phyloP scores from a whole-genome alignment of 768 basidiomycete species.

The Cubamyces sp. region DNA sequence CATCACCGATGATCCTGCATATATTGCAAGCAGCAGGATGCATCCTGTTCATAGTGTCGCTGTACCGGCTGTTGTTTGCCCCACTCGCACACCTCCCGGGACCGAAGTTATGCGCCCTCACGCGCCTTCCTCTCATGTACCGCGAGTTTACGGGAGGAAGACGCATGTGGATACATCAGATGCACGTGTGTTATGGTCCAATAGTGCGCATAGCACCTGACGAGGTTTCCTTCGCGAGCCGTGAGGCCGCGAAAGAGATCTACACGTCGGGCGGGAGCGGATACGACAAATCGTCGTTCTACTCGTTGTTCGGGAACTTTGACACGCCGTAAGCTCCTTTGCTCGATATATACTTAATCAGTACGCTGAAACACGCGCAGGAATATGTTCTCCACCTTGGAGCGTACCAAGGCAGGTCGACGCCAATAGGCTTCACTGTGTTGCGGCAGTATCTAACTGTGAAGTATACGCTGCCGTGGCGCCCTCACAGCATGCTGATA shows the following conservation, averaged over 20 bases:
- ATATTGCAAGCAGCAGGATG: background rate
- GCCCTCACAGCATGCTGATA: slow-evolving; percentile 21
- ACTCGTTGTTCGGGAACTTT: slow-evolving; percentile 23
- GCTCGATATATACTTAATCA: background rate
- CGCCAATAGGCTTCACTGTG: background rate
- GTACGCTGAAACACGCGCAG: background rate
- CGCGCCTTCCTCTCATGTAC: slow-evolving; percentile 26
- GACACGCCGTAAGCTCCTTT: slow-evolving; percentile 17
- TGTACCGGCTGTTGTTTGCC: slow-evolving; percentile 19
- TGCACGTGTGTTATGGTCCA: slow-evolving; percentile 27
- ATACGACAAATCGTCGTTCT: slow-evolving; percentile 28
- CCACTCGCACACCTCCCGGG: slow-evolving; percentile 24
- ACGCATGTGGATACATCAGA: slow-evolving; percentile 23
- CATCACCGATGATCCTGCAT: background rate
- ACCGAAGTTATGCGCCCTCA: slow-evolving; percentile 20
- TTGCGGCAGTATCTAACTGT: background rate
- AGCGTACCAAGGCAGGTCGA: slow-evolving; percentile 10
- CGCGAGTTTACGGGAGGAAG: slow-evolving; percentile 25
- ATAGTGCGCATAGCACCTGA: slow-evolving; percentile 28
- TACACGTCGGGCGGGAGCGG: slow-evolving; percentile 31
- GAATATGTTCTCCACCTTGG: slow-evolving; percentile 29
- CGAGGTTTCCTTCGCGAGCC: slow-evolving; percentile 29
- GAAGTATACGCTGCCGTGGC: too few relatives aligned
- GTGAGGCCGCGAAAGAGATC: slow-evolving; percentile 30
- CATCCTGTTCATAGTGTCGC: background rate